Evolutionary conservation across 441 rosid genomes (phyloP).

Genomic region (Macaranga tanarius): DNA sequence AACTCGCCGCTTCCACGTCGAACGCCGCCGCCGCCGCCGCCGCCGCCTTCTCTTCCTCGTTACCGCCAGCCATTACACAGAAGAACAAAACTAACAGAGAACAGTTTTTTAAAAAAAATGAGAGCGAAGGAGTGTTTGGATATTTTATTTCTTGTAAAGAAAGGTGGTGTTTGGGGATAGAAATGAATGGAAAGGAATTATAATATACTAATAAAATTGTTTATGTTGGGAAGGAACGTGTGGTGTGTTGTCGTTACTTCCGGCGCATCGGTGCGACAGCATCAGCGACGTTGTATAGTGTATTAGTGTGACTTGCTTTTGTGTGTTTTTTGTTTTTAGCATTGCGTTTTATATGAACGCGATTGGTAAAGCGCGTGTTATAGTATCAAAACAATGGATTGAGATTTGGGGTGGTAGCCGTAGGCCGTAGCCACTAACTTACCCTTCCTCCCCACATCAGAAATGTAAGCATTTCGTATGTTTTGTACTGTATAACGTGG

Average conservation of each 20-base stretch:
- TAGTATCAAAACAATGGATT: no score
- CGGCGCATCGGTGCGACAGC: not conserved
- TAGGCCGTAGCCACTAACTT: no score
- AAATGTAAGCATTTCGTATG: no score
- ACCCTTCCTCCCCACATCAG: no score
- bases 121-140: no score
- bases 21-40: constrained; percentile 21
- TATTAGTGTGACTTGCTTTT: not conserved
- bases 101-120: no score
- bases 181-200: not conserved
- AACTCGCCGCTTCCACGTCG: constrained; percentile 41
- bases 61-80: not conserved
- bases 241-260: not conserved
- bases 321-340: not conserved
- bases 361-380: not conserved
- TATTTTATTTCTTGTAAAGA: no score
- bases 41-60: not conserved
- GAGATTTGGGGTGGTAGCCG: no score
- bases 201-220: no score
- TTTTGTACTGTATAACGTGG: no score
- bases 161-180: not conserved
- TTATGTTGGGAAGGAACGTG: not conserved
- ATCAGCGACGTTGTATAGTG: not conserved
- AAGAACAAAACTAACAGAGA: no score
- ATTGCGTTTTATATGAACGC: no score